Evolutionary conservation across 768 basidiomycete species (phyloP).

Genomic region (Leccinellum rugosiceps): DNA sequence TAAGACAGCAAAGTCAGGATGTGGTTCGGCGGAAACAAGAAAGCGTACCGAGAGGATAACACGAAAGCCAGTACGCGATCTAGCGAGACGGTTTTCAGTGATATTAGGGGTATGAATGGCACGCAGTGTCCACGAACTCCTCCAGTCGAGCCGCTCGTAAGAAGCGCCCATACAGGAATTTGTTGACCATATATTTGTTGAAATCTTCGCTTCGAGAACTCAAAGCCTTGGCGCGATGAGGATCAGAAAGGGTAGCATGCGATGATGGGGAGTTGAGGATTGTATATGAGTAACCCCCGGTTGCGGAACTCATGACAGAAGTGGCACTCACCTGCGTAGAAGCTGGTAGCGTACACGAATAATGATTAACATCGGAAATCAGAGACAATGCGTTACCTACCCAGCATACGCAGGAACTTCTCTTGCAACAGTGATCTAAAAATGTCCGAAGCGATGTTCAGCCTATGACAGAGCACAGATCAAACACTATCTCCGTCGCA

Average conservation of each 20-base stretch:
- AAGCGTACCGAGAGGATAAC: constrained; percentile 75
- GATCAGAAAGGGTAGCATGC: not conserved
- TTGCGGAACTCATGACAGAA: not conserved
- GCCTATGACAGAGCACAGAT: not conserved
- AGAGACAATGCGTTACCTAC: constrained; percentile 19
- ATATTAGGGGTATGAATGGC: not conserved
- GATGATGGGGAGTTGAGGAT: not conserved
- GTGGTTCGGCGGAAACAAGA: not conserved
- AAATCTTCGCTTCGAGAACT: constrained; percentile 83
- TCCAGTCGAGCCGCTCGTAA: constrained; percentile 80
- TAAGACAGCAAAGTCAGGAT: not conserved
- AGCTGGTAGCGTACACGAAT: constrained; percentile 38
- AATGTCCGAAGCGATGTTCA: not conserved
- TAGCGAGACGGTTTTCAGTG: not conserved
- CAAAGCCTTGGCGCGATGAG: constrained; percentile 56
- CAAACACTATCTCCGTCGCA: not conserved
- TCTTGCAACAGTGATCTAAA: constrained; percentile 80
- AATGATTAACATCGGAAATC: not conserved
- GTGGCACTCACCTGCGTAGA: constrained; percentile 53
- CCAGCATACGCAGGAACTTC: constrained; percentile 98
- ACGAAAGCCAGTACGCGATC: constrained; percentile 75
- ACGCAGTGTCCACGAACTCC: constrained; percentile 49
- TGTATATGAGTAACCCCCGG: not conserved
- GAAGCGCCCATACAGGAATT: constrained; percentile 80
- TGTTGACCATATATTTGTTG: constrained; percentile 56